phyloP scores from a whole-genome alignment of 805 yeast species.

The Pichia eremophila region DNA sequence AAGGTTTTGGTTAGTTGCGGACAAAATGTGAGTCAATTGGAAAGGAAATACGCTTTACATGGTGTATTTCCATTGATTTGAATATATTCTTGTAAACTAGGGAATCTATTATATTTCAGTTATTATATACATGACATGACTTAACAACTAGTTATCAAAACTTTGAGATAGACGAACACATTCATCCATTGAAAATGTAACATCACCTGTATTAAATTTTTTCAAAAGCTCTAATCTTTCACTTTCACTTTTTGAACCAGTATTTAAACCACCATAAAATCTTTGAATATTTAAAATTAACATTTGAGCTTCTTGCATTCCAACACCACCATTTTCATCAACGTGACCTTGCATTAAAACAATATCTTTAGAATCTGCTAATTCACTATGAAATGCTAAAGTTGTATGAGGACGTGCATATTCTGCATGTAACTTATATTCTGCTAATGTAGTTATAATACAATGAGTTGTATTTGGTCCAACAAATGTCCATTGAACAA shows the following conservation, averaged over 20 bases:
- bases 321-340: constrained; percentile 60
- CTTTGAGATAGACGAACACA: constrained; percentile 69
- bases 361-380: constrained; percentile 46
- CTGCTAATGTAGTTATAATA: constrained; percentile 83
- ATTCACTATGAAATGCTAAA: constrained; percentile 75
- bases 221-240: constrained; percentile 49
- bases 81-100: too few species aligned
- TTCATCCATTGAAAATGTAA: constrained; percentile 54
- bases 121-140: not conserved
- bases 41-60: too few species aligned
- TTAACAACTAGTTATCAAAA: constrained; percentile 35
- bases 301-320: constrained; percentile 68
- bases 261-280: constrained; percentile 65
- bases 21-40: too few species aligned
- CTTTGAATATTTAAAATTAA: constrained; percentile 69
- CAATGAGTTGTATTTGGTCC: constrained; percentile 81
- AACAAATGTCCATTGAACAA: constrained; percentile 87
- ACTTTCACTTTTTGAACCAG: constrained; percentile 31
- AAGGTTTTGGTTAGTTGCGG: too few species aligned
- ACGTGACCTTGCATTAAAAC: constrained; percentile 83
- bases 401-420: constrained; percentile 95
- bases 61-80: too few species aligned
- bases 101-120: too few species aligned
- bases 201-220: constrained; percentile 62
- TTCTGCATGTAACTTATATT: constrained; percentile 82